A percentile compares a stretch with the other conserved stretches of the same genome.
These are phyloP conservation scores for Cordyceps cicadae DNA, from an alignment of 2,329 filamentous ascomycete genomes.

Conservation along the genomic window DNA sequence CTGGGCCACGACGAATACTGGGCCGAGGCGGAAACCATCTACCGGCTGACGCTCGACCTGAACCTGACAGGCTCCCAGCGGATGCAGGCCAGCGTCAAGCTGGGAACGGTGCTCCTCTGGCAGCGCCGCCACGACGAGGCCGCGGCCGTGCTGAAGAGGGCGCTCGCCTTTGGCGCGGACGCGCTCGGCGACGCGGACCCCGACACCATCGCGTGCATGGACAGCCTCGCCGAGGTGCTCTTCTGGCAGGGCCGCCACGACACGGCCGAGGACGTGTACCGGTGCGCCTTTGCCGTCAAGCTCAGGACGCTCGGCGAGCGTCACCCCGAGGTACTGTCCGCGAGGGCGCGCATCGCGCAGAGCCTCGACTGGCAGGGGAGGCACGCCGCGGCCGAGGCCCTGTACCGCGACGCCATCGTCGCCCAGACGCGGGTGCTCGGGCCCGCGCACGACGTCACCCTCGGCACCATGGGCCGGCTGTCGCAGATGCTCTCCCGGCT, in stretches of 20 bases:
- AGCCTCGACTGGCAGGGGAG: not conserved
- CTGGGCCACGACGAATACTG: not conserved
- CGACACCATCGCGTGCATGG: not conserved
- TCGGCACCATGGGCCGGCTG: not conserved
- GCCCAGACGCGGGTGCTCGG: not conserved
- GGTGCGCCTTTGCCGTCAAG: not conserved
- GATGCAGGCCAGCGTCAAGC: not conserved
- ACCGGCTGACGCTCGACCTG: not conserved
- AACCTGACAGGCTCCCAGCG: not conserved
- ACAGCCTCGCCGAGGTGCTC: not conserved
- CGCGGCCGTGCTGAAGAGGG: not conserved
- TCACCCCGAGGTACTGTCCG: not conserved
- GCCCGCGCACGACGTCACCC: not conserved
- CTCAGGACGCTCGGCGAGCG: not conserved
- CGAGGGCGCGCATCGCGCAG: not conserved
- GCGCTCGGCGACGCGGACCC: not conserved
- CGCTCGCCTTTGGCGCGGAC: not conserved
- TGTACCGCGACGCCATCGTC: not conserved
- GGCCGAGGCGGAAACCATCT: not conserved
- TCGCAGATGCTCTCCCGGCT: not conserved
- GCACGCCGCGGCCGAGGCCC: not conserved
- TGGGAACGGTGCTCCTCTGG: not conserved
- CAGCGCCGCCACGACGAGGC: not conserved
- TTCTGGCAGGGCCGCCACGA: not conserved
- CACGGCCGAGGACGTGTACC: not conserved